These are phyloP conservation scores for Dactylellina sp. DNA, from an alignment of 2,329 filamentous ascomycete species.

Conservation along the genomic window DNA sequence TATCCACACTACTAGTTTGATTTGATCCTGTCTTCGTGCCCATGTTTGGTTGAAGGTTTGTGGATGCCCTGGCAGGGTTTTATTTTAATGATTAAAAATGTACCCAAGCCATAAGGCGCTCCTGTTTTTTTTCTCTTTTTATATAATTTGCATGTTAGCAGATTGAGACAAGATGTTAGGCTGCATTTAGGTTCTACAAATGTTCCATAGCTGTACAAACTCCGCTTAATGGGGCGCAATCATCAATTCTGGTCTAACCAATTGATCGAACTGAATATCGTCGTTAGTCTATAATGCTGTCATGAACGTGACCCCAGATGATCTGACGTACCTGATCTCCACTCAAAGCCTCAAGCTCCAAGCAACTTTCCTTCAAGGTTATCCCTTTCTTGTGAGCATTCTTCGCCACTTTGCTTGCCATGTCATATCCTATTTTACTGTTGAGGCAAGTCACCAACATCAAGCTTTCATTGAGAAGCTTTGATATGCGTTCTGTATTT, in stretches of 20 bases:
- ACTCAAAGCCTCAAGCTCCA: slow-evolving; percentile 90
- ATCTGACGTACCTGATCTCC: slow-evolving; percentile 72
- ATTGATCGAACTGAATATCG: slow-evolving; percentile 74
- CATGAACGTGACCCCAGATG: neutral
- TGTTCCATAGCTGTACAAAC: too few species aligned
- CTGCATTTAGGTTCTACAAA: too few species aligned
- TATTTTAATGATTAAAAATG: too few species aligned
- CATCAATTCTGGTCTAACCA: slow-evolving; percentile 96
- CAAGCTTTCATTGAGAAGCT: slow-evolving; percentile 93
- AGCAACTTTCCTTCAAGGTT: slow-evolving; percentile 90
- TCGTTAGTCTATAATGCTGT: slow-evolving; percentile 12
- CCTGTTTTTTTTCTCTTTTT: neutral
- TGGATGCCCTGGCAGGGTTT: neutral
- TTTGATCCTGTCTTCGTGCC: too few species aligned
- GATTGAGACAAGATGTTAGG: too few species aligned
- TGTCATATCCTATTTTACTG: slow-evolving; percentile 96
- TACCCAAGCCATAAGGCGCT: too few species aligned
- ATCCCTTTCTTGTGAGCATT: slow-evolving; percentile 98
- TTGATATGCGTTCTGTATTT: slow-evolving; percentile 90
- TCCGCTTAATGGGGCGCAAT: slow-evolving; percentile 74
- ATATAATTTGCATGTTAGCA: neutral
- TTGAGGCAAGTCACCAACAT: slow-evolving; percentile 99
- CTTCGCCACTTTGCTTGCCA: slow-evolving; percentile 97
- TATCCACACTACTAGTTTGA: neutral
- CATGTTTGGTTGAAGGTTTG: too few species aligned